Evolutionary conservation across 1,284 basidiomycete genomes (phyloP), one percentile per base, ranked within the genome.

Genomic region (Meripilus lineatus): DNA sequence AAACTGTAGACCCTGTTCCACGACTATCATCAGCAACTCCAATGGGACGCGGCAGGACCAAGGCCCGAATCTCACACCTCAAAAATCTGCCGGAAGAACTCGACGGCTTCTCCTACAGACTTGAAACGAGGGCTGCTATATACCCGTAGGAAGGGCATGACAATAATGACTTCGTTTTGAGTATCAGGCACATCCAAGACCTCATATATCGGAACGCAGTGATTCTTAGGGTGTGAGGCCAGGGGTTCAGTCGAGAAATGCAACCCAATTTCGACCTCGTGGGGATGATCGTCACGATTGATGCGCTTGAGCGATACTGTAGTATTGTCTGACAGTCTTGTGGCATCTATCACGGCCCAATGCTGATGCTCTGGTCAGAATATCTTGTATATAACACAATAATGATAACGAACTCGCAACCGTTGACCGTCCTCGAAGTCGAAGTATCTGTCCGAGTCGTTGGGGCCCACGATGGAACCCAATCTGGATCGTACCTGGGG

Each of bases 341-440:
- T 50, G 0, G 62, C 63, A 35, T 63, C 61, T 2, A 63, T 38
- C n/a, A n/a, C n/a, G n/a, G n/a, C n/a, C n/a, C n/a, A n/a, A n/a
- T n/a, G n/a, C n/a, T n/a, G n/a, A n/a, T n/a, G n/a, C n/a, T n/a
- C n/a, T n/a, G n/a, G n/a, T n/a, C n/a, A n/a, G n/a, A n/a, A n/a
- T n/a, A n/a, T n/a, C n/a, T n/a, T n/a, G n/a, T n/a, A n/a, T n/a
- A n/a, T n/a, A n/a, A n/a, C n/a, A n/a, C n/a, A n/a, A n/a, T n/a
- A n/a, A n/a, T n/a, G n/a, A n/a, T n/a, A n/a, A n/a, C n/a, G n/a
- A n/a, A n/a, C n/a, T n/a, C n/a, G n/a, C n/a, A n/a, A n/a, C n/a
- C n/a, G n/a, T n/a, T n/a, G n/a, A n/a, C n/a, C n/a, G n/a, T n/a
- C n/a, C n/a, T n/a, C n/a, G n/a, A n/a, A n/a, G n/a, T n/a, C n/a